Percentiles rank a stretch among this genome's conserved stretches.
phyloP scores from a whole-genome alignment of 2,329 filamentous ascomycete genomes.

The Hortaea werneckii region DNA sequence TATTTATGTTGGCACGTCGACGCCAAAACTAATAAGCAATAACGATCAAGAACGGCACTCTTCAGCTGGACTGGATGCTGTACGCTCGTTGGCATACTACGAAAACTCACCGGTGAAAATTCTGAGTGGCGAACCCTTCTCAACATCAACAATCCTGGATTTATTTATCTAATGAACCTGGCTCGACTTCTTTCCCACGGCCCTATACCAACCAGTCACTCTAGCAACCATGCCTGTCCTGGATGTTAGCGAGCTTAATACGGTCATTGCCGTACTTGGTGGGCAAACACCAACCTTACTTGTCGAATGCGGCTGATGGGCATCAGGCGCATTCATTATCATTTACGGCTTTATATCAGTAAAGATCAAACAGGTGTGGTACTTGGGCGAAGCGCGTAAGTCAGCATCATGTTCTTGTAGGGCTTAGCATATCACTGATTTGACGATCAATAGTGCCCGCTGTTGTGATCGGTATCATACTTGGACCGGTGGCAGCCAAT shows the following conservation, averaged over 20 bases:
- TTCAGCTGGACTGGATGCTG: too few species aligned
- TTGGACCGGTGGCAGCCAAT: conserved; percentile 65
- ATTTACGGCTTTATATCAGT: conserved; percentile 78
- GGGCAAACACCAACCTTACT: neutral
- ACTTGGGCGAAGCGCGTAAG: conserved; percentile 66
- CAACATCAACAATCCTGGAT: too few species aligned
- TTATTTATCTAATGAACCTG: too few species aligned
- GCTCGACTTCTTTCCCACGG: too few species aligned
- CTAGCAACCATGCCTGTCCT: conserved; percentile 44
- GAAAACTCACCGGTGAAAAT: too few species aligned
- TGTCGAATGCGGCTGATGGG: neutral
- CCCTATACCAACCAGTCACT: too few species aligned
- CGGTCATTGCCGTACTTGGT: conserved; percentile 64
- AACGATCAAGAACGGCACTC: too few species aligned
- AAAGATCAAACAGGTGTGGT: conserved; percentile 74
- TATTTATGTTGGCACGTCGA: too few species aligned
- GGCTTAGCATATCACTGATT: too few species aligned
- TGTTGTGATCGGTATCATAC: conserved; percentile 61
- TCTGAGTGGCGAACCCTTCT: too few species aligned
- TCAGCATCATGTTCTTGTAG: neutral
- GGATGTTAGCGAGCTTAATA: conserved; percentile 65
- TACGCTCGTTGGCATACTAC: too few species aligned
- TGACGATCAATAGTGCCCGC: conserved; percentile 51
- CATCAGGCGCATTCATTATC: conserved; percentile 59
- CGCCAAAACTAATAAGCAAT: too few species aligned